Base-by-base conservation (phyloP, 1,284 basidiomycete species). In the Boletus smithii region DNA sequence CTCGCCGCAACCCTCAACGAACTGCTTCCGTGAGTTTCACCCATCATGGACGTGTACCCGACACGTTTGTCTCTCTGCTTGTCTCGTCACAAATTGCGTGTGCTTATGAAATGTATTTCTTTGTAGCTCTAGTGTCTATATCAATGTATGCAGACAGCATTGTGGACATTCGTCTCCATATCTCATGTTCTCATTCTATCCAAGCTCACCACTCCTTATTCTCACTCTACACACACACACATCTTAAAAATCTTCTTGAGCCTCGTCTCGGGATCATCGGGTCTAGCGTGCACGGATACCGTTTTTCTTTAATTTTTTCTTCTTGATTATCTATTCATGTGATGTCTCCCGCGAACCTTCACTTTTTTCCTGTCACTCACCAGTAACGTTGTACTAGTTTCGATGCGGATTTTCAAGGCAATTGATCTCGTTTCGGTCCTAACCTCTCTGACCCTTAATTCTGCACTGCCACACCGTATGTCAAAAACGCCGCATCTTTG, bases 11-110 rank as follows among this genome's bases (percentile, higher is more conserved):
- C 30, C 22, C 16, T 17, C 18, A 20, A 18, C 20, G 16, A 34
- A 42, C 14, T 49, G 24, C 39, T 42, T 35, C 23, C 45, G 58
- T 61, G 53, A 62, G 60, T 62, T 22, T 36, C 23, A 26, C 13
- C 2, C 8, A 9, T 20, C 53, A 47, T 37, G 17, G 34, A 36
- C 51, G 31, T 36, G 34, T 37, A 14, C 33, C 7, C 4, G n/a
- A 37, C 35, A 26, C 45, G 39, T 44, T 30, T 43, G 24, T 36
- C 36, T 33, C 31, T n/a, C n/a, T 32, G 8, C 14, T 30, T 16
- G 10, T 29, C 17, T 33, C 20, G 9, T 51, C 30, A 32, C 26
- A 5, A 24, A 48, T 42, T 10, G 8, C 31, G 13, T 17, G 6
- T 46, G 36, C 58, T 61, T 33, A 58, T 61, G 7, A 44, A 29